Percentiles rank a stretch among this genome's conserved stretches.
Conservation (phyloP, 2,329 filamentous ascomycete genomes). For the Claviceps pusilla region DNA sequence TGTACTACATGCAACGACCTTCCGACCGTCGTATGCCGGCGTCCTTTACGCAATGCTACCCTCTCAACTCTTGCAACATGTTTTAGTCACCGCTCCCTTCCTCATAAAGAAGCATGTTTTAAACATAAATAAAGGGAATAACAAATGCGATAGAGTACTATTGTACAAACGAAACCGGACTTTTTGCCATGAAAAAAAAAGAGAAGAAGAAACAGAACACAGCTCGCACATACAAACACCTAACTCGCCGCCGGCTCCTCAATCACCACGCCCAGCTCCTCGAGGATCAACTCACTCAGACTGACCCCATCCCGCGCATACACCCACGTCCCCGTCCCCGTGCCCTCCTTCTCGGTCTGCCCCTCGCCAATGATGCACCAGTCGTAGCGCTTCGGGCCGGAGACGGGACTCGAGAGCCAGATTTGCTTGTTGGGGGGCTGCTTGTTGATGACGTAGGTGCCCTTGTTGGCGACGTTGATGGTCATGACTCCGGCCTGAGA, state of each 20-base stretch:
- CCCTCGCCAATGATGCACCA: slow-evolving; percentile 63
- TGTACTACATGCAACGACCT: too few species aligned
- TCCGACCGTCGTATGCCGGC: too few species aligned
- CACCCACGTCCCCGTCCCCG: slow-evolving; percentile 63
- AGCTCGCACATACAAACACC: too few species aligned
- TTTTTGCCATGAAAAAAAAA: neutral
- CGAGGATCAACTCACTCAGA: slow-evolving; percentile 54
- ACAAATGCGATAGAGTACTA: too few species aligned
- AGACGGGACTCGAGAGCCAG: slow-evolving; percentile 84
- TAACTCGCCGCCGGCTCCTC: slow-evolving; percentile 8
- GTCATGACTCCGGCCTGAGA: slow-evolving; percentile 70
- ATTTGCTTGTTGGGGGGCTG: slow-evolving; percentile 96
- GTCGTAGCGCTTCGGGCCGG: slow-evolving; percentile 87
- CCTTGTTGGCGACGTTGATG: slow-evolving; percentile 51
- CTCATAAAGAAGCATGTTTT: too few species aligned
- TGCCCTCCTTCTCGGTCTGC: slow-evolving; percentile 62
- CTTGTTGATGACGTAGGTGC: slow-evolving; percentile 93
- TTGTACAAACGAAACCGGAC: neutral
- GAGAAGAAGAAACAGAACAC: neutral
- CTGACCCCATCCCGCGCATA: slow-evolving; percentile 73
- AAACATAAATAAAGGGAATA: too few species aligned
- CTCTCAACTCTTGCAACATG: too few species aligned
- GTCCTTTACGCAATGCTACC: too few species aligned
- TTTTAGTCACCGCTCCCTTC: too few species aligned
- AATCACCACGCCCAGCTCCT: slow-evolving; percentile 60